A percentile compares a stretch with the other conserved stretches of the same genome.
Conservation (phyloP, 1,284 basidiomycete species). For the Microbotryum scabiosae region DNA sequence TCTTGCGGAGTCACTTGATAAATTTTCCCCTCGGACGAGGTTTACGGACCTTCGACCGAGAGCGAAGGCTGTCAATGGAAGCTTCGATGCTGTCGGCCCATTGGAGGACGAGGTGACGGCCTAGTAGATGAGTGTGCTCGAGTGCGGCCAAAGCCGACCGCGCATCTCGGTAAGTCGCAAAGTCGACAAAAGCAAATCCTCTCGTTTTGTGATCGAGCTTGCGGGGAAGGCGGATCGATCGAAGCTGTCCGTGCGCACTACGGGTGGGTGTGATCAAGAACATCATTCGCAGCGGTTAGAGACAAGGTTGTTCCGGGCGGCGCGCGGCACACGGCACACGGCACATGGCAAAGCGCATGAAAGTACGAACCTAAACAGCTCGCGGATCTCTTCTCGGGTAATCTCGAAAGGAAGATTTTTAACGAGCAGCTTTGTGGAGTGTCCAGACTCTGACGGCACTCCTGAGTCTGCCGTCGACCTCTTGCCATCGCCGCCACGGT, state of each 20-base stretch:
- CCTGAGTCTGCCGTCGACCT: slow-evolving; percentile 30
- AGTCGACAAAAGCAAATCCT: slow-evolving; percentile 95
- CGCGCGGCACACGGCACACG: slow-evolving; percentile 5
- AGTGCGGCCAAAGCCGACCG: slow-evolving; percentile 74
- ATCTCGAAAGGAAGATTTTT: slow-evolving; percentile 98
- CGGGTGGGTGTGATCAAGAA: background rate
- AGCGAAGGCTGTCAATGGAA: slow-evolving; percentile 31
- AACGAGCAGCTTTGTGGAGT: slow-evolving; percentile 74
- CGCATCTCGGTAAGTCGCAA: slow-evolving; percentile 75
- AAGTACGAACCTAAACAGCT: slow-evolving; percentile 65
- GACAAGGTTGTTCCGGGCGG: slow-evolving; percentile 4
- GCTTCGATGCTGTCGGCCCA: slow-evolving; percentile 58
- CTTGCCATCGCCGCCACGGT: slow-evolving; percentile 54
- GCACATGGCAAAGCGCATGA: slow-evolving; percentile 15
- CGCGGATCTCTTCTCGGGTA: slow-evolving; percentile 81
- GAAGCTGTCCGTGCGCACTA: slow-evolving; percentile 81
- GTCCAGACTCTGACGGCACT: slow-evolving; percentile 46
- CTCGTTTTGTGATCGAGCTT: slow-evolving; percentile 76
- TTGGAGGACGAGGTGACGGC: slow-evolving; percentile 84
- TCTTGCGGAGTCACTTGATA: background rate
- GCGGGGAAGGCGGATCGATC: slow-evolving; percentile 78
- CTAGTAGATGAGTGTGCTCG: slow-evolving; percentile 88
- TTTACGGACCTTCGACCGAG: slow-evolving; percentile 38
- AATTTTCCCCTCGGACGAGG: background rate
- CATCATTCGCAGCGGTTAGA: background rate